Conservation (phyloP, 345 rosid species). For the Cardiospermum halicacabum region DNA sequence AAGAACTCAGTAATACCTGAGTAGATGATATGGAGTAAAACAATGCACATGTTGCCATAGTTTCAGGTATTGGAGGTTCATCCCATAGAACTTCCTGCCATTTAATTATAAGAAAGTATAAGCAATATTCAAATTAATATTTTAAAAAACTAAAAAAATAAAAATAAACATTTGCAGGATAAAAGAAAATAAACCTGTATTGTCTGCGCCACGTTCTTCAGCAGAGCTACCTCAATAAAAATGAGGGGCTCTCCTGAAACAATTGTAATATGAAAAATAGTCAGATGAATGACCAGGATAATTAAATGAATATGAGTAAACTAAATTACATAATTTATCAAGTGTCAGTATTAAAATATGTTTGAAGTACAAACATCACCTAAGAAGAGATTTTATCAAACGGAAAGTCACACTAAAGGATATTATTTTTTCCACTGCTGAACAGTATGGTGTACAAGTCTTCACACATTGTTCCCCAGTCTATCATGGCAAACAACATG, state of each 20-base stretch:
- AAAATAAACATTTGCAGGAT: not conserved
- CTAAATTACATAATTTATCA: not conserved
- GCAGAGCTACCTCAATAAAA: conserved; percentile 93
- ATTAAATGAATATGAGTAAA: not conserved
- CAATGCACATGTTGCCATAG: conserved; percentile 73
- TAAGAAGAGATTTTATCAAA: conserved; percentile 1
- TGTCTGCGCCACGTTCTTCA: conserved; percentile 66
- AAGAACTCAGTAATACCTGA: conserved; percentile 42
- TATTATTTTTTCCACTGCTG: not conserved
- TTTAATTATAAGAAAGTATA: not conserved
- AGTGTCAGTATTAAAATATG: not conserved
- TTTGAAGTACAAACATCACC: not conserved
- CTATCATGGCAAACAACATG: not conserved
- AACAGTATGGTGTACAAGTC: not conserved
- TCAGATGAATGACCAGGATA: conserved; percentile 6
- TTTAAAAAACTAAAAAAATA: not conserved
- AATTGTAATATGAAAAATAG: conserved; percentile 3
- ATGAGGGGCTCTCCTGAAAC: conserved; percentile 90
- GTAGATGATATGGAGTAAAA: conserved; percentile 98
- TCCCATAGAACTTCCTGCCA: conserved; percentile 95
- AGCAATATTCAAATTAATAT: no score
- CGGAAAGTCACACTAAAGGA: not conserved
- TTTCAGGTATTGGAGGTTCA: conserved; percentile 77
- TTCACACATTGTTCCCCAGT: not conserved
- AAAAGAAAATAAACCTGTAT: conserved; percentile 53